Base-by-base conservation (phyloP, 2,329 filamentous ascomycete species). In the Lachnellula cervina region DNA sequence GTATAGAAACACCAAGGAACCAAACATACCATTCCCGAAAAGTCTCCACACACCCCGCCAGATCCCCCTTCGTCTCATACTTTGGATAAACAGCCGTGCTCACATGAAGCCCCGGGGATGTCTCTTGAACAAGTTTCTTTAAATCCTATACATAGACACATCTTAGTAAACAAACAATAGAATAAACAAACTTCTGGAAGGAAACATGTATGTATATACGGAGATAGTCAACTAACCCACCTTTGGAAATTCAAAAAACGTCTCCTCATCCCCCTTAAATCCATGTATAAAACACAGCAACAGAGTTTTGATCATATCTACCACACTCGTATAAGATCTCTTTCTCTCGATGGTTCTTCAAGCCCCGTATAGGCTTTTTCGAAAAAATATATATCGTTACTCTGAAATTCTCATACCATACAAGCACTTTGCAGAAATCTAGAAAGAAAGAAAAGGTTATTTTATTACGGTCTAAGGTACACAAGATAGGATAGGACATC, bases 271-370 rank as follows among this genome's bases (percentile, higher is more conserved):
- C 43, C 87, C 87, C 80, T 87, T 63, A 77, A 90, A 90, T 47
- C 87, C 87, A 69, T 90, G 87, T 49, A 90, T 82, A 68, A 89
- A 90, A 68, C 85, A 87, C 7, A 90, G 76, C 2, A 90, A 72
- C 4, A 90, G 70, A 21, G 86, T 87, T 68, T 79, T 79, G 70
- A 77, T 77, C 75, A 77, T n/a, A n/a, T n/a, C n/a, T n/a, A n/a
- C n/a, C n/a, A n/a, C n/a, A n/a, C n/a, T n/a, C n/a, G n/a, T n/a
- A n/a, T n/a, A n/a, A n/a, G n/a, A n/a, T n/a, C n/a, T 78, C 49
- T 65, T 28, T 34, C 17, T 47, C 11, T n/a, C n/a, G n/a, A n/a
- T n/a, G n/a, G n/a, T n/a, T n/a, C n/a, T n/a, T n/a, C n/a, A n/a
- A n/a, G n/a, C n/a, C n/a, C n/a, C n/a, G n/a, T n/a, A n/a, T n/a